Conservation (phyloP, 192 early-diverging fungal species). For the Spizellomyces sp. region DNA sequence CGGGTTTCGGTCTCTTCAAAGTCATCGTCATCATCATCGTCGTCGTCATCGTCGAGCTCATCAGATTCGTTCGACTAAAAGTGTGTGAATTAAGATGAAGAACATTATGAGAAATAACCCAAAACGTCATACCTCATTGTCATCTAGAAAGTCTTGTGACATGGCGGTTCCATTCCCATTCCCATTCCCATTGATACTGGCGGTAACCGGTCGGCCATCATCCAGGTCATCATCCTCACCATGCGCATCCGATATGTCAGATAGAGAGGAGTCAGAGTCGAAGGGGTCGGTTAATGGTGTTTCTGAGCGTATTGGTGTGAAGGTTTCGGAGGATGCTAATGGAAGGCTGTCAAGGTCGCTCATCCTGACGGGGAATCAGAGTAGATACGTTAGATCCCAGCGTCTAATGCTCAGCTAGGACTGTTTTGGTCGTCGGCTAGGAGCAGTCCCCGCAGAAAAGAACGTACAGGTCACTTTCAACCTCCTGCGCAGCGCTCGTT, state of each 20-base stretch:
- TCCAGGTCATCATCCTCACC: not conserved
- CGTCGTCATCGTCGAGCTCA: not conserved
- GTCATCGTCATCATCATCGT: constrained; percentile 1
- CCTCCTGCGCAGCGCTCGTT: no score
- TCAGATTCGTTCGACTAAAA: not conserved
- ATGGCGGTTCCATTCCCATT: not conserved
- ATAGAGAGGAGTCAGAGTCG: constrained; percentile 13
- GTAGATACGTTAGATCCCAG: no score
- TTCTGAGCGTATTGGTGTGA: no score
- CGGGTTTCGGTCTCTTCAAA: constrained; percentile 1
- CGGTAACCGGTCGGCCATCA: not conserved
- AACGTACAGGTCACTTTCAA: no score
- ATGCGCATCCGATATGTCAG: constrained; percentile 20
- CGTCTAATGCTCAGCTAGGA: no score
- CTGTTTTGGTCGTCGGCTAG: no score
- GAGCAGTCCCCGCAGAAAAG: no score
- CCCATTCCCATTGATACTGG: not conserved
- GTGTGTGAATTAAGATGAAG: not conserved
- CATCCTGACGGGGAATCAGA: not conserved
- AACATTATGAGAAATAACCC: not conserved
- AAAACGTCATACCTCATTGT: not conserved
- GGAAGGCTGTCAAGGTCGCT: not conserved
- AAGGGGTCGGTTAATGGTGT: constrained; percentile 11
- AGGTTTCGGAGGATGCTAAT: not conserved
- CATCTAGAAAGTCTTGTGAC: no score